Evolutionary conservation across 2,329 filamentous ascomycete species (phyloP), one percentile per base, ranked within the genome.

Genomic region (Penicillium psychrosexuale): DNA sequence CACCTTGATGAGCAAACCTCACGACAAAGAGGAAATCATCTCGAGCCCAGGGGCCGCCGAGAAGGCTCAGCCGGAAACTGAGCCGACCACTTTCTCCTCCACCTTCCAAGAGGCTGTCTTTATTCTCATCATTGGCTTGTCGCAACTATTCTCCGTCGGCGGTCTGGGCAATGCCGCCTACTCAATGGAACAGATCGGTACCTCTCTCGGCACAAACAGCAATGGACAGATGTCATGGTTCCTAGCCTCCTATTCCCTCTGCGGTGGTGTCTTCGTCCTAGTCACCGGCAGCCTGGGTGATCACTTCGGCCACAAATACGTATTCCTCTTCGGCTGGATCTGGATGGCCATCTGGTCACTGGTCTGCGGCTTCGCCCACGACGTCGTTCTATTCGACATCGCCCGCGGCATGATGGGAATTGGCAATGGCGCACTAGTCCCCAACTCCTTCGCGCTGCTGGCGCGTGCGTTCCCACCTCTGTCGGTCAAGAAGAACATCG

Each of bases 261-360:
- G 77, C 0, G 74, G 78, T 2, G 79, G 80, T 11, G 80, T 76
- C 5, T 80, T 81, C 61, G 80, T 82, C 48, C 70, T 82, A 8
- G 62, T 78, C 3, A 75, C 78, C 1, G 80, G 79, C 0, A 72
- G 78, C 3, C 70, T 81, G 3, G 79, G 79, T 12, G 79, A 81
- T 63, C 57, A 80, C 30, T 80, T 77, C 53, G 80, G 80, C 7
- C 76, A 80, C 63, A 80, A 79, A 64, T 69, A 64, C 4, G 71
- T 82, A 55, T 74, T 82, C 54, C 62, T 82, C 24, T 65, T 78
- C 30, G 80, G 80, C 0, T 81, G 75, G 56, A 45, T 68, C 36
- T 82, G 80, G 78, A 79, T 80, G 56, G 75, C 72, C 1, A 36
- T 81, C 1, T 80, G 75, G 73, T 79, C 76, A 13, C 56, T 79